Base-by-base conservation (phyloP, 495 filamentous ascomycete genomes). In the Neurospora hispaniola region DNA sequence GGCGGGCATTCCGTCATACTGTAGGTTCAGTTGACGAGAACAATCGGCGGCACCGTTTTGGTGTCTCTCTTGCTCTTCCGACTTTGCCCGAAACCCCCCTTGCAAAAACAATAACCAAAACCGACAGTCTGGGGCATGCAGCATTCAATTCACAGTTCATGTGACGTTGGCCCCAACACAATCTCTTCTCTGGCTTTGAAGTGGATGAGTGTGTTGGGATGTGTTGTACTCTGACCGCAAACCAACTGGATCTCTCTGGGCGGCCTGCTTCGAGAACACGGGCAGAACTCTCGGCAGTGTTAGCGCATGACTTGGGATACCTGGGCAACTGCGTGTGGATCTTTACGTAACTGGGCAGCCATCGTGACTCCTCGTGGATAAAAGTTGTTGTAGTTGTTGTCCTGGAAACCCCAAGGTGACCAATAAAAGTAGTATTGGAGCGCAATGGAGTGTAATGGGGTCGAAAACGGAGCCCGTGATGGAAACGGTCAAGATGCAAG, bases 291-390 rank as follows among this genome's bases (percentile, higher is more conserved):
- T 70, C 70, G 39, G 48, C 70, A 69, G 7, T 69, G 69, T 66
- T 71, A 70, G 69, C 23, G 62, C 59, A 73, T 72, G 71, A 77
- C 72, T 27, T 71, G 59, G 27, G 54, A 35, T 62, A 12, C 27
- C 70, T 40, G 62, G 71, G 38, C 66, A 44, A 66, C 23, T 23
- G 71, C 70, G 48, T 48, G 69, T 72, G 75, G 74, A 35, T 40
- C 73, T 71, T 77, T 79, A 77, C 77, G 77, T 79, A 79, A 79
- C 77, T 66, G 41, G 39, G 43, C 76, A 9, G 71, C 46, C 73
- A 75, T 68, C 59, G 72, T 75, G 71, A 78, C 74, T 71, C 72
- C n/a, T 42, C 23, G 70, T 43, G 46, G 66, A 44, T 71, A 66
- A 66, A 73, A 46, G 35, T 48, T 40, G 48, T 43, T 70, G 41